Percentiles rank a stretch among this genome's conserved stretches.
These are phyloP conservation scores for Schizosaccharomyces osmophilus DNA, from an alignment of 805 yeast species.

Conservation along the genomic window DNA sequence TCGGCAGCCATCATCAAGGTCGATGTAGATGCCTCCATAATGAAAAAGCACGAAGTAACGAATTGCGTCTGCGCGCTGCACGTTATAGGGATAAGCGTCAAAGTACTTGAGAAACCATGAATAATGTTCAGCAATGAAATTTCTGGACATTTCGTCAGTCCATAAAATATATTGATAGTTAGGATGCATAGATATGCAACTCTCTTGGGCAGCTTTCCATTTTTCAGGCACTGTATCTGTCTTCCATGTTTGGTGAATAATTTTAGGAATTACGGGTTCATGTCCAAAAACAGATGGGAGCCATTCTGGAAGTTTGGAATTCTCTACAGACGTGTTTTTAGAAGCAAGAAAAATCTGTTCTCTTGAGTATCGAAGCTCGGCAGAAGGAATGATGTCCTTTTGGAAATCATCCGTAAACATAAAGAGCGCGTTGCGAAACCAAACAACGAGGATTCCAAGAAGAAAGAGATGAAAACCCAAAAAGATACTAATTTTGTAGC, in stretches of 20 bases:
- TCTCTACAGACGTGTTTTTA: too few relatives aligned
- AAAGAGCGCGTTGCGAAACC: neutral
- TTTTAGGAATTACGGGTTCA: slow-evolving; percentile 42
- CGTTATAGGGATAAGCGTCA: slow-evolving; percentile 55
- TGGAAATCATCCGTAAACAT: neutral
- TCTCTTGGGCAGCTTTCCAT: slow-evolving; percentile 59
- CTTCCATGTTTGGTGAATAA: slow-evolving; percentile 82
- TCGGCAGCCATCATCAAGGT: slow-evolving; percentile 71
- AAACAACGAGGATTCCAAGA: neutral
- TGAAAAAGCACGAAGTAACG: slow-evolving; percentile 62
- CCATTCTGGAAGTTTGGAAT: too few relatives aligned
- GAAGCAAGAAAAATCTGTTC: neutral
- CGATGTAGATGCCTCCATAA: slow-evolving; percentile 77
- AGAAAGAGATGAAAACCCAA: neutral
- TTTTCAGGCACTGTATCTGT: slow-evolving; percentile 51
- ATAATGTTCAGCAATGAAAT: slow-evolving; percentile 52
- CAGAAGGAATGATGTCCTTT: neutral
- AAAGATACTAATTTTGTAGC: neutral
- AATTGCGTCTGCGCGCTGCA: slow-evolving; percentile 75
- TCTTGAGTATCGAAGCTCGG: neutral
- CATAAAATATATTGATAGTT: slow-evolving; percentile 64
- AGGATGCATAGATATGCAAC: slow-evolving; percentile 55
- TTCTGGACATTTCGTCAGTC: slow-evolving; percentile 69
- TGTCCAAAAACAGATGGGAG: too few relatives aligned
- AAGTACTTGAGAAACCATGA: slow-evolving; percentile 70